A percentile compares a stretch with the other conserved stretches of the same genome.
Conservation (phyloP, 805 yeast species). For the Jamesozyma jinghongensis region DNA sequence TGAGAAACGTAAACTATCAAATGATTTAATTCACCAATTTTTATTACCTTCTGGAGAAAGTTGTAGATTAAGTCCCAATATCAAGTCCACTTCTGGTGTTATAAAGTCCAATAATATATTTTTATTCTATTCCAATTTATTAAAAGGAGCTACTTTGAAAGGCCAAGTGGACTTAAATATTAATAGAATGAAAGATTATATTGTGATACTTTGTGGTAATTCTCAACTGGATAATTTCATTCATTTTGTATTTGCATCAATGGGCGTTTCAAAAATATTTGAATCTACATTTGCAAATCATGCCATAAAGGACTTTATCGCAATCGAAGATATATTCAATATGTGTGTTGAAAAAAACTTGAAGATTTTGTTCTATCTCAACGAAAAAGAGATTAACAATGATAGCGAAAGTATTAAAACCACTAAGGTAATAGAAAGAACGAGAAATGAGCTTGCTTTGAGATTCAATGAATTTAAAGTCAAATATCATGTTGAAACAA, state of each 20-base stretch:
- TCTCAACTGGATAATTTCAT: slow-evolving; percentile 22
- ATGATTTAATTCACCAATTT: slow-evolving; percentile 40
- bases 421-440: slow-evolving; percentile 5
- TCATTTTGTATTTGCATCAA: slow-evolving; percentile 18
- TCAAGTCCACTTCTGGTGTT: slow-evolving; percentile 15
- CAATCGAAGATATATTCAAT: background rate
- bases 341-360: background rate
- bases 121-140: slow-evolving; percentile 34
- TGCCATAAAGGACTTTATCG: background rate
- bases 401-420: slow-evolving; percentile 4
- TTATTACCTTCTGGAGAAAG: slow-evolving; percentile 69
- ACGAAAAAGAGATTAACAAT: slow-evolving; percentile 4
- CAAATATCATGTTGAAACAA: slow-evolving; percentile 16
- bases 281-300: slow-evolving; percentile 5
- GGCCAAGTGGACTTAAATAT: slow-evolving; percentile 31
- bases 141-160: slow-evolving; percentile 24
- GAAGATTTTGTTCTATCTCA: slow-evolving; percentile 16
- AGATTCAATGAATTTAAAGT: slow-evolving; percentile 1
- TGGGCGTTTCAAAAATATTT: slow-evolving; percentile 14
- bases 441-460: slow-evolving; percentile 4
- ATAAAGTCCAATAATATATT: slow-evolving; percentile 43
- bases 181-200: slow-evolving; percentile 22
- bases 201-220: slow-evolving; percentile 32
- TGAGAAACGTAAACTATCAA: slow-evolving; percentile 8
- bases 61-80: slow-evolving; percentile 26